phyloP scores from a whole-genome alignment of 23 red algal genomes.

The Cyanidioschyzon merolae region DNA sequence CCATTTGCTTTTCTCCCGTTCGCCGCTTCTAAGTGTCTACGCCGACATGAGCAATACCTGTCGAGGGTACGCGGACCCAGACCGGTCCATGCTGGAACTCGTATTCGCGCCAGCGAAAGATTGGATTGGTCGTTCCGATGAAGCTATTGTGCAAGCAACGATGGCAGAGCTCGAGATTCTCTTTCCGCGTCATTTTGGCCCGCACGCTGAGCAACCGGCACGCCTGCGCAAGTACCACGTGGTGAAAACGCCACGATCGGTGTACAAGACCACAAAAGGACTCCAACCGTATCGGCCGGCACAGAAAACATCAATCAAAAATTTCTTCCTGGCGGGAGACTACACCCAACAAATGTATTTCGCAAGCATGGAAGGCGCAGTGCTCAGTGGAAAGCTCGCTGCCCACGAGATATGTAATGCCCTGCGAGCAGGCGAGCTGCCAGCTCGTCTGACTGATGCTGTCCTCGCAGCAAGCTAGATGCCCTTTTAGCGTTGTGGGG shows the following conservation, averaged over 20 bases:
- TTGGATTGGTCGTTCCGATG: conserved; percentile 66
- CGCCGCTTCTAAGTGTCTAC: conserved; percentile 81
- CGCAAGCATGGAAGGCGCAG: conserved; percentile 91
- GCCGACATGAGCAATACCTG: conserved; percentile 99
- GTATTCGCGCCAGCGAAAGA: conserved; percentile 76
- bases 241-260: conserved; percentile 83
- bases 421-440: neutral
- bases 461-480: neutral
- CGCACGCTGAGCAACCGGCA: conserved; percentile 39
- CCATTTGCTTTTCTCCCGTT: conserved; percentile 91
- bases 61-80: conserved; percentile 57
- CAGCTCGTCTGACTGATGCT: neutral
- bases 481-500: too few relatives aligned
- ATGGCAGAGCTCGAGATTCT: conserved; percentile 76
- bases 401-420: conserved; percentile 49
- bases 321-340: conserved; percentile 96
- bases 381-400: conserved; percentile 79
- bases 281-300: conserved; percentile 67
- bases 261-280: conserved; percentile 88
- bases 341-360: conserved; percentile 94
- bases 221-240: conserved; percentile 67
- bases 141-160: conserved; percentile 62
- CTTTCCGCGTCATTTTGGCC: conserved; percentile 77
- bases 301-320: conserved; percentile 69
- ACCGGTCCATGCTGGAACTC: conserved; percentile 76